phyloP scores from a whole-genome alignment of 2,329 filamentous ascomycete genomes.

The Moelleriella libera region DNA sequence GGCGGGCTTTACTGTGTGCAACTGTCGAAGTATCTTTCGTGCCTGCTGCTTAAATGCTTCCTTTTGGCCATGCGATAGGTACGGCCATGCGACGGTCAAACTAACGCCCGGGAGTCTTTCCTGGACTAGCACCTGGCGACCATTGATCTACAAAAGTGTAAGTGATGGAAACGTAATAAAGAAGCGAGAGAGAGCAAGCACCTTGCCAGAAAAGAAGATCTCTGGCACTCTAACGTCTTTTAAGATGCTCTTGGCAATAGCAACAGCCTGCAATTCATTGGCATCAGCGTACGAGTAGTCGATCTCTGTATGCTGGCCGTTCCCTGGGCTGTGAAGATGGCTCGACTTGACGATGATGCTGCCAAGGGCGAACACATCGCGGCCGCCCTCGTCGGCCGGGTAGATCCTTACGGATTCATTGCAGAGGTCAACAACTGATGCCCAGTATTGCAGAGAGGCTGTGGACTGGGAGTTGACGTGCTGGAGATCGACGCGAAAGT shows the following conservation, averaged over 20 bases:
- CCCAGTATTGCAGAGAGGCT: slow-evolving; percentile 16
- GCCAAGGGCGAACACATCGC: slow-evolving; percentile 26
- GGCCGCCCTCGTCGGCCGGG: slow-evolving; percentile 15
- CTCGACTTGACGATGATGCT: slow-evolving; percentile 24
- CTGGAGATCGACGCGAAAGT: slow-evolving; percentile 2
- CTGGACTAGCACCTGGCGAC: slow-evolving; percentile 20
- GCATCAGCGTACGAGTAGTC: slow-evolving; percentile 25
- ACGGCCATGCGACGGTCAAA: slow-evolving; percentile 20
- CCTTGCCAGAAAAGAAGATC: slow-evolving; percentile 24
- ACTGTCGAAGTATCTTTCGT: background rate
- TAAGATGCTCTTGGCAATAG: slow-evolving; percentile 15
- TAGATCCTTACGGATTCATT: slow-evolving; percentile 15
- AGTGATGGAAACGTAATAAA: background rate
- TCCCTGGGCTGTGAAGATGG: slow-evolving; percentile 12
- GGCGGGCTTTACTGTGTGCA: too few relatives aligned
- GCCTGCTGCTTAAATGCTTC: slow-evolving; percentile 3
- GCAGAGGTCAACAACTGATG: slow-evolving; percentile 16
- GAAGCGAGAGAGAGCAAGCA: slow-evolving; percentile 7
- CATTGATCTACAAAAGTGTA: slow-evolving; percentile 16
- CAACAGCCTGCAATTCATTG: slow-evolving; percentile 22
- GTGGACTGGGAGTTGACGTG: slow-evolving; percentile 12
- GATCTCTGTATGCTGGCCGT: background rate
- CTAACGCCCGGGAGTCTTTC: slow-evolving; percentile 22
- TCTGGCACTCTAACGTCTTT: slow-evolving; percentile 16
- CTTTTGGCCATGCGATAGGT: slow-evolving; percentile 12